Base-by-base conservation (phyloP, 768 basidiomycete genomes). In the Xerocomellus chrysenteron region DNA sequence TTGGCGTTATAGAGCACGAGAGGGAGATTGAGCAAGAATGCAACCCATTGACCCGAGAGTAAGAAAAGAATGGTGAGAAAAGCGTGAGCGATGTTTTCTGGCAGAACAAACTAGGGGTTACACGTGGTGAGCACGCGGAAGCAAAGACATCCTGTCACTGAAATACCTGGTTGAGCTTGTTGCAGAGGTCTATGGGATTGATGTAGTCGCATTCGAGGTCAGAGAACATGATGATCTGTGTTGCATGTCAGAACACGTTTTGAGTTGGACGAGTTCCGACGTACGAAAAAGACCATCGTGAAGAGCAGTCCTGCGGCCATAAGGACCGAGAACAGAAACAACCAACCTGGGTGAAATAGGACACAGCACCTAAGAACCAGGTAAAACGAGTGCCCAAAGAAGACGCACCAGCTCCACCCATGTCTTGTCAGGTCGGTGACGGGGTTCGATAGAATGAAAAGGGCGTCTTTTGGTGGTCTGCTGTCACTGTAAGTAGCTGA, bases 151-250 rank as follows among this genome's bases (percentile, higher is more conserved):
- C 43, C 32, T 13, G 26, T 40, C 16, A 28, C 41, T 12, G 5
- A 75, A 80, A 45, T 61, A 96, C 96, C 76, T 94, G 92, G 72
- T 98, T 98, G 67, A 98, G 87, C 80, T 97, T 98, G 78, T 98
- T 98, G 78, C 97, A 98, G 39, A 98, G 87, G 75, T 99, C 97
- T 84, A 99, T 99, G 50, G 97, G 97, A 76, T 99, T 99, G 81
- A 98, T 96, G 78, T 98, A 98, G 82, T 97, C 94, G 80, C 94
- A 97, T 78, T 98, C 96, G 70, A 98, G 79, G 78, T 98, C 97
- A 43, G 94, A 97, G 81, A 98, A 98, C 96, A 98, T 98, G 80
- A 99, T 98, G 68, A 99, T 98, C 96, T 98, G 65, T 33, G 35
- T 5, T 32, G 44, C 11, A 10, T 14, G 50, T 63, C 35, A 50